Conservation (phyloP, 306 rosid species). For the Trifolium subterraneum region DNA sequence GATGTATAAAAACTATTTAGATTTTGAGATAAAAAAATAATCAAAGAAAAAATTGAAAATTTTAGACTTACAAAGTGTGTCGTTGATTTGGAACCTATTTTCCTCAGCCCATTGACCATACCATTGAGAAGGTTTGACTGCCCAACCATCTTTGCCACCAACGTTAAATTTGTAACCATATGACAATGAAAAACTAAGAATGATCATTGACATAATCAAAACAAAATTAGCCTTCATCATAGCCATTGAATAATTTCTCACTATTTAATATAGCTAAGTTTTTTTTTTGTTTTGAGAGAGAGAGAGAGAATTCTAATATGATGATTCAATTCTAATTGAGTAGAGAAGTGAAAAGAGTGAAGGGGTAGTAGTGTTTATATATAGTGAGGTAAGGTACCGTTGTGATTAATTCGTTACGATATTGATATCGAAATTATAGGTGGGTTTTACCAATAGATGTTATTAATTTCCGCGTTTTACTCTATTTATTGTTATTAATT, state of each 20-base stretch:
- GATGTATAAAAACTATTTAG: not conserved
- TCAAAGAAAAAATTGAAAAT: not conserved
- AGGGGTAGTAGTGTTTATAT: not conserved
- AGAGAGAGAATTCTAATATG: not conserved
- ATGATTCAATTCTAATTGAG: not conserved
- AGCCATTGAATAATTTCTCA: not conserved
- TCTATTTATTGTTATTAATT: too few relatives aligned
- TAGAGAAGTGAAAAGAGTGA: not conserved
- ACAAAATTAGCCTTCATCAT: not conserved
- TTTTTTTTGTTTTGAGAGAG: too few relatives aligned
- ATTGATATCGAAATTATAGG: too few relatives aligned
- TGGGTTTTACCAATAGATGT: too few relatives aligned
- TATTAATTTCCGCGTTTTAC: too few relatives aligned
- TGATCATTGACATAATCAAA: constrained; percentile 4
- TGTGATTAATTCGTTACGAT: too few relatives aligned
- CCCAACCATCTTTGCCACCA: constrained; percentile 81
- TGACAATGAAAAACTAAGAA: constrained; percentile 32
- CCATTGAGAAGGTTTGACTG: constrained; percentile 52
- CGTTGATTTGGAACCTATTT: constrained; percentile 73
- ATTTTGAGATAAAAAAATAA: not conserved
- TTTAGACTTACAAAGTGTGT: constrained; percentile 58
- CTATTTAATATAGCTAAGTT: not conserved
- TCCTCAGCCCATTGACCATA: constrained; percentile 67
- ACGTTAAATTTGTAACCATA: constrained; percentile 50
- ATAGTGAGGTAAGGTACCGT: not conserved